Evolutionary conservation across 1,284 basidiomycete genomes (phyloP).

Genomic region (Ganoderma multipileum): DNA sequence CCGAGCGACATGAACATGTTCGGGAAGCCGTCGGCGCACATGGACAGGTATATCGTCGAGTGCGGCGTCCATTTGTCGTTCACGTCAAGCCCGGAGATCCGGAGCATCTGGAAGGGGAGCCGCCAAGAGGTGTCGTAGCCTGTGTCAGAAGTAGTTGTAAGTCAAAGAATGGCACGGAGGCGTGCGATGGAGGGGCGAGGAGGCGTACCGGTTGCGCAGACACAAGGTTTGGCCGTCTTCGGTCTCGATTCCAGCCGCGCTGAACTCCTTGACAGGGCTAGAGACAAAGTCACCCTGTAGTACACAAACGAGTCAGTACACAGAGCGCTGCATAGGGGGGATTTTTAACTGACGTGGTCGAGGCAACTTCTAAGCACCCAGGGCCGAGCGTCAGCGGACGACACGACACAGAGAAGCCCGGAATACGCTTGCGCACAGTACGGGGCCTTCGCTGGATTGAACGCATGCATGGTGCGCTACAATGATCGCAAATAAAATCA

Average conservation of each 20-base stretch:
- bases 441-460: neutral
- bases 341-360: slow-evolving; percentile 56
- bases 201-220: slow-evolving; percentile 38
- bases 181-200: too few relatives aligned
- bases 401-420: slow-evolving; percentile 63
- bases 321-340: neutral
- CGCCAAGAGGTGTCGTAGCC: slow-evolving; percentile 60
- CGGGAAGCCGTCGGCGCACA: slow-evolving; percentile 66
- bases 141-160: slow-evolving; percentile 8
- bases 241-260: slow-evolving; percentile 60
- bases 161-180: too few relatives aligned
- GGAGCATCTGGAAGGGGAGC: too few relatives aligned
- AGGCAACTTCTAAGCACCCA: slow-evolving; percentile 66
- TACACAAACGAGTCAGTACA: neutral
- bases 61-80: slow-evolving; percentile 58
- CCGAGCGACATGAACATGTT: slow-evolving; percentile 65
- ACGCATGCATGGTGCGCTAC: neutral
- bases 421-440: slow-evolving; percentile 41
- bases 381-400: slow-evolving; percentile 59
- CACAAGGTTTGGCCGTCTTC: slow-evolving; percentile 62
- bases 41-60: slow-evolving; percentile 59
- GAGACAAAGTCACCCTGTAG: slow-evolving; percentile 59
- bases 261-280: slow-evolving; percentile 55
- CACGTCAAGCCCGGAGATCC: slow-evolving; percentile 42
- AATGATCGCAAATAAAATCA: neutral